These are phyloP conservation scores for Rhodotorula diobovata DNA, from an alignment of 768 basidiomycete genomes.

Conservation along the genomic window DNA sequence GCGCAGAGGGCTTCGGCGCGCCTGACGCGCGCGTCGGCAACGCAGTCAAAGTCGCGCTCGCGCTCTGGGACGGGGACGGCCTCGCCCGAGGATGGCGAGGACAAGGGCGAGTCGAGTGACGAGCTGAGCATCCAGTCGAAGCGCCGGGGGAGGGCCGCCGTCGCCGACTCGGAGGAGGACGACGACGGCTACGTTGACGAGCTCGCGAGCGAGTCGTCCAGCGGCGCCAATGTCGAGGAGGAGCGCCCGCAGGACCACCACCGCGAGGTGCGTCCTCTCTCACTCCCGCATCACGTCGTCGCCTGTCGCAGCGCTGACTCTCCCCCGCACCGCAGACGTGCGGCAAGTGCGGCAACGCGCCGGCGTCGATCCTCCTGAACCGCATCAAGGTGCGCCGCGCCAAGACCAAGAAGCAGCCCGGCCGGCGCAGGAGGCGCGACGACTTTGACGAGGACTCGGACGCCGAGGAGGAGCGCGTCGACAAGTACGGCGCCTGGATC, in stretches of 20 bases:
- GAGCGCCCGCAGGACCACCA: constrained; percentile 20
- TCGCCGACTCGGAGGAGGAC: background rate
- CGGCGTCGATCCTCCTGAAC: background rate
- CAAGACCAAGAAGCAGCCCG: constrained; percentile 15
- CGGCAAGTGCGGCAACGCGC: constrained; percentile 5
- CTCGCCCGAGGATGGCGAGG: background rate
- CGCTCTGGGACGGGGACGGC: background rate
- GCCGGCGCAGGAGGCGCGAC: background rate
- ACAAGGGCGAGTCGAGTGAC: background rate
- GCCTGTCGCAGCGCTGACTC: background rate
- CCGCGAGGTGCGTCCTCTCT: constrained; percentile 2
- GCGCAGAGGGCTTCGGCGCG: too few relatives aligned
- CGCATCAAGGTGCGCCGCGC: background rate
- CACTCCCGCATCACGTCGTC: background rate
- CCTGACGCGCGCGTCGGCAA: background rate
- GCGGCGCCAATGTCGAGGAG: background rate
- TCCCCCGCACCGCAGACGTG: constrained; percentile 1
- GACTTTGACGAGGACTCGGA: constrained; percentile 25
- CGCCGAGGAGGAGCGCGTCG: constrained; percentile 12
- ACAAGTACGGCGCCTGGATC: constrained; percentile 35
- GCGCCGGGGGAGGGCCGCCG: background rate
- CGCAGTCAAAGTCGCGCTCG: background rate
- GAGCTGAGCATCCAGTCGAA: constrained; percentile 1
- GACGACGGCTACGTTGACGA: background rate
- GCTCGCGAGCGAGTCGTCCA: background rate